phyloP scores from a whole-genome alignment of 164 flowering plant species.

The Tetrastigma voinierianum region DNA sequence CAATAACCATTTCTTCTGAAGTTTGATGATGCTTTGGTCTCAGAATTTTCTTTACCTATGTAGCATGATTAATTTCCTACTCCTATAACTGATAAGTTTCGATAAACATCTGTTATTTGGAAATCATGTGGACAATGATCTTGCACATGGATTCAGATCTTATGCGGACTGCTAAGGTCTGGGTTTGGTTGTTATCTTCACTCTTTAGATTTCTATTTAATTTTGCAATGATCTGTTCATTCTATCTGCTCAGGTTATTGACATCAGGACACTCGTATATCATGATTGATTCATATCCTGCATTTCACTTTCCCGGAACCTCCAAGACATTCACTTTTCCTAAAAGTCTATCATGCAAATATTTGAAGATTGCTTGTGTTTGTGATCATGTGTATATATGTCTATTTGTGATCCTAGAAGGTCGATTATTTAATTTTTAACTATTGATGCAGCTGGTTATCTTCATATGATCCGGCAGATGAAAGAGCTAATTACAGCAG shows the following conservation, averaged over 20 bases:
- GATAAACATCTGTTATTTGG: neutral
- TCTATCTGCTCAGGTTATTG: too few relatives aligned
- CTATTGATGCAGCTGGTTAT: slow-evolving; percentile 79
- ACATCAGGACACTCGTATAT: too few relatives aligned
- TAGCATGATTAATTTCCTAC: neutral
- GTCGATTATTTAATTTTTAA: slow-evolving; percentile 9
- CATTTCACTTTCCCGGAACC: too few relatives aligned
- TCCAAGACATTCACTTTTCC: too few relatives aligned
- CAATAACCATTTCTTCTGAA: too few relatives aligned
- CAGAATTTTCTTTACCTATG: neutral
- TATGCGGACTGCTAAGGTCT: neutral
- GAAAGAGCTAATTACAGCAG: slow-evolving; percentile 64
- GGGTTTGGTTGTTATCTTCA: too few relatives aligned
- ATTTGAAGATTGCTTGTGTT: too few relatives aligned
- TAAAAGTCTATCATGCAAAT: too few relatives aligned
- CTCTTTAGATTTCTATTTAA: neutral
- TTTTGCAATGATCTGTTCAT: neutral
- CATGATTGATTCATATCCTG: too few relatives aligned
- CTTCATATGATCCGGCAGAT: slow-evolving; percentile 79
- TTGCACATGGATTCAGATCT: neutral
- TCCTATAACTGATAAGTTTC: neutral
- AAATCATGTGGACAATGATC: neutral
- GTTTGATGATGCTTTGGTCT: too few relatives aligned
- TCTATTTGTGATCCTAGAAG: slow-evolving; percentile 2
- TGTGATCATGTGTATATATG: neutral